A percentile compares a stretch with the other conserved stretches of the same genome.
These are phyloP conservation scores for Cercospora berteroae DNA, from an alignment of 2,329 filamentous ascomycete species.

Conservation along the genomic window DNA sequence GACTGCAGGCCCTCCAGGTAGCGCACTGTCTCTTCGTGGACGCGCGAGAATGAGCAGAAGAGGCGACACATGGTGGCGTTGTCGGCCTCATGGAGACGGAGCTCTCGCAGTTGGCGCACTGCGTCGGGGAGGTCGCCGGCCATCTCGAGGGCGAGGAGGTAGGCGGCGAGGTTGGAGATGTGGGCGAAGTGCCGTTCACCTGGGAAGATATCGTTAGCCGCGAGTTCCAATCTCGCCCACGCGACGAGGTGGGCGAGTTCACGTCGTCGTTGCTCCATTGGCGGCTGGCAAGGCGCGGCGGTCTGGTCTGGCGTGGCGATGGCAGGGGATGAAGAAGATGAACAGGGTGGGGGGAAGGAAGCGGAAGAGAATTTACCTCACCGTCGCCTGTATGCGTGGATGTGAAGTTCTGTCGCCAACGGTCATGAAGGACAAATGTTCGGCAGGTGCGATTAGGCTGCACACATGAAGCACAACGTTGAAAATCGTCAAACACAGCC, in stretches of 20 bases:
- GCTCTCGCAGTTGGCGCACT: not conserved
- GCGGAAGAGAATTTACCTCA: not conserved
- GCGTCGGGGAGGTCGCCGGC: not conserved
- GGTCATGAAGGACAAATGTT: not conserved
- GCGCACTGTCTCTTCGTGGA: not conserved
- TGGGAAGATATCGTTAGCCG: not conserved
- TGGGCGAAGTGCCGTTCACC: not conserved
- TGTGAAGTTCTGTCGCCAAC: not conserved
- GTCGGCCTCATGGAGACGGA: not conserved
- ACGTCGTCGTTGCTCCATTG: not conserved
- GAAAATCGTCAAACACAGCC: not conserved
- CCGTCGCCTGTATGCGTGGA: not conserved
- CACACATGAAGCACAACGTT: not conserved
- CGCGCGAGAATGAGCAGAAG: not conserved
- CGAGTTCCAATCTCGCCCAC: not conserved
- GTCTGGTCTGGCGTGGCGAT: not conserved
- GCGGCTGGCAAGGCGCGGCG: not conserved
- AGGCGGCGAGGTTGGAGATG: not conserved
- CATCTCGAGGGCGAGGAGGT: slow-evolving; percentile 3
- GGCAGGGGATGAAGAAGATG: not conserved
- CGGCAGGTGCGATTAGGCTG: not conserved
- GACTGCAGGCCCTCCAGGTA: slow-evolving; percentile 1
- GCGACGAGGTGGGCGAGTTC: not conserved
- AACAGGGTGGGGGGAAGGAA: not conserved
- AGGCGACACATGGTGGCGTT: not conserved